Conservation (phyloP, 495 filamentous ascomycete species). For the Glonium stellatum region DNA sequence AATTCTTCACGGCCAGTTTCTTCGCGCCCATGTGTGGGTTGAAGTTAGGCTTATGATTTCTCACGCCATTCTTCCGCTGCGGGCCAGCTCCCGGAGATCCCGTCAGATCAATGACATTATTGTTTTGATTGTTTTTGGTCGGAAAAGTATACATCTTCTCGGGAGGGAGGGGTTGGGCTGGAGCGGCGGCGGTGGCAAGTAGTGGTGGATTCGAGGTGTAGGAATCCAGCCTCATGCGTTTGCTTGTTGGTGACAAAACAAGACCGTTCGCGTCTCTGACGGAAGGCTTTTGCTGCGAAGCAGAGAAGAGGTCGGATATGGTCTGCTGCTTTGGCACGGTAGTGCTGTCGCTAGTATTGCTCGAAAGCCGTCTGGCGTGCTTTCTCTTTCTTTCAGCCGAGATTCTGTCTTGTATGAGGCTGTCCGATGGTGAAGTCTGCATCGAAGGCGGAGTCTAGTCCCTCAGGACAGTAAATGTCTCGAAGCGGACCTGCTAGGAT, state of each 20-base stretch:
- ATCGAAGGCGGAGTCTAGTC: slow-evolving; percentile 1
- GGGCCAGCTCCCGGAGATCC: slow-evolving; percentile 4
- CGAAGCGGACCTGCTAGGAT: not conserved
- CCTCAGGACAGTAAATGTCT: not conserved
- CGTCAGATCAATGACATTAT: slow-evolving; percentile 14
- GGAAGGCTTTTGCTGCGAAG: slow-evolving; percentile 17
- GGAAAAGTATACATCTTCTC: slow-evolving; percentile 17
- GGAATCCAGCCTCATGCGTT: slow-evolving; percentile 22
- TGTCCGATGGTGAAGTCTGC: not conserved
- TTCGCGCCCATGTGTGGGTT: slow-evolving; percentile 60
- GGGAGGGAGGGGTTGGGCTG: slow-evolving; percentile 1
- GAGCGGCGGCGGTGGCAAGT: slow-evolving; percentile 18
- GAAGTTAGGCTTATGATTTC: slow-evolving; percentile 33
- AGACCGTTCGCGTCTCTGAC: slow-evolving; percentile 1
- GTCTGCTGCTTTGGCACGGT: slow-evolving; percentile 4
- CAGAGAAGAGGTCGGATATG: slow-evolving; percentile 23
- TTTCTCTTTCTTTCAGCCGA: slow-evolving; percentile 23
- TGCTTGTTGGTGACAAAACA: slow-evolving; percentile 16
- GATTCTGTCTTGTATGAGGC: not conserved
- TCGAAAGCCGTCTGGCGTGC: slow-evolving; percentile 7
- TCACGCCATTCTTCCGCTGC: slow-evolving; percentile 10
- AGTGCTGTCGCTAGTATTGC: not conserved
- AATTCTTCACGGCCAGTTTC: slow-evolving; percentile 81
- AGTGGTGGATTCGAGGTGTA: not conserved
- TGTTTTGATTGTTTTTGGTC: slow-evolving; percentile 4